Evolutionary conservation across 2,329 filamentous ascomycete genomes (phyloP), one percentile per base, ranked within the genome.

Genomic region (Alternaria tenuissima): DNA sequence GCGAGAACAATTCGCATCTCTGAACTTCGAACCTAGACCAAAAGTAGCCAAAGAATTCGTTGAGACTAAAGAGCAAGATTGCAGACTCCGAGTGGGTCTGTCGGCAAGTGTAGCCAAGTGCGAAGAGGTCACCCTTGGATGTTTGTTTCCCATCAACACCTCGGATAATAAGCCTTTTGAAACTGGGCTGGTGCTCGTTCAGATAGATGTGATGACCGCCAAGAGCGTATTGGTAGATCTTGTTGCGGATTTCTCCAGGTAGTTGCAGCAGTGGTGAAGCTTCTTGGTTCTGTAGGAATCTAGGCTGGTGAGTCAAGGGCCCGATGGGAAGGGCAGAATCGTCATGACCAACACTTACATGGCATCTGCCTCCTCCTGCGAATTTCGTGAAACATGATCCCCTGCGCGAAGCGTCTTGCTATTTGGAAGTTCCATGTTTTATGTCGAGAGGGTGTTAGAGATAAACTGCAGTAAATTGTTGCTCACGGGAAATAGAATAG

Each of bases 31-130:
- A n/a, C 24, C 1, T 28, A 7, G 42, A 28, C 12, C 16, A n/a
- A n/a, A 24, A 44, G 1, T 9, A 9, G 22, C 42, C 24, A 4
- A 46, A 3, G 8, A 54, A 22, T 8, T 46, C 16, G 14, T 54
- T 54, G 6, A 44, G 22, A 22, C 20, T 18, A 18, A 46, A 54
- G 18, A 43, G 36, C 30, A 55, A 38, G n/a, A n/a, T 3, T 5
- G 32, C 28, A 18, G 52, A 47, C 30, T 55, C 52, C 11, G 42
- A 34, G n/a, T 47, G 14, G 7, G 16, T 44, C n/a, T 55, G 52
- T 38, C 42, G 52, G 22, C 52, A 55, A 3, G 42, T 46, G n/a
- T 30, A 14, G 24, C 42, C 26, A 28, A 46, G 42, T 18, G 24
- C 42, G 16, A 46, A 30, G 42, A 46, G 24, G 26, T 26, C 16